Conservation (phyloP, 2,329 filamentous ascomycete species). For the Aspergillus caelatus region DNA sequence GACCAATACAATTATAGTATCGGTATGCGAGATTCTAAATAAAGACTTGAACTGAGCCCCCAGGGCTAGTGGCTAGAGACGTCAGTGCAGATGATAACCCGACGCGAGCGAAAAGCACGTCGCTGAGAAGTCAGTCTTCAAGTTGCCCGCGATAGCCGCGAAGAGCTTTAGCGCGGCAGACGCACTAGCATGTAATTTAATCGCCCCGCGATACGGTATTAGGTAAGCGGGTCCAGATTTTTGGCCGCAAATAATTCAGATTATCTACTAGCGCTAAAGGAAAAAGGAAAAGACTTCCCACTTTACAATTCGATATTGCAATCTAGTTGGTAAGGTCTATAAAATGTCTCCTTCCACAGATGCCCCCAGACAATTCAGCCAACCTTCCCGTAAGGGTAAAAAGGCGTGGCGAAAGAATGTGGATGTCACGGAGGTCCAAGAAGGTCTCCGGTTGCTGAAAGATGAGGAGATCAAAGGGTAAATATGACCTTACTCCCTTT, state of each 20-base stretch:
- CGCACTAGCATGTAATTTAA: slow-evolving; percentile 20
- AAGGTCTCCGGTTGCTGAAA: slow-evolving; percentile 80
- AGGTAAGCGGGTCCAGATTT: slow-evolving; percentile 38
- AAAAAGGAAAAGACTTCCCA: slow-evolving; percentile 21
- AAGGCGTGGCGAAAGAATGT: slow-evolving; percentile 99
- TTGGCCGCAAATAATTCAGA: slow-evolving; percentile 26
- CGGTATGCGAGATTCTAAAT: background rate
- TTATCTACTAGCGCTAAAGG: slow-evolving; percentile 21
- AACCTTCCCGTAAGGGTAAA: slow-evolving; percentile 94
- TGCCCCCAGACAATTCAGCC: slow-evolving; percentile 79
- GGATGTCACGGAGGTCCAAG: slow-evolving; percentile 81
- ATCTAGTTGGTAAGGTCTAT: slow-evolving; percentile 13
- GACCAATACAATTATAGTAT: background rate
- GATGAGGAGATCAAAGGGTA: slow-evolving; percentile 91
- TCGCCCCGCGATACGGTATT: slow-evolving; percentile 29
- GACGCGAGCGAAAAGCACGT: slow-evolving; percentile 26
- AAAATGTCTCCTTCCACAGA: slow-evolving; percentile 39
- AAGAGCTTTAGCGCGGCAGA: slow-evolving; percentile 32
- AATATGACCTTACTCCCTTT: slow-evolving; percentile 12
- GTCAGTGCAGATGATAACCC: slow-evolving; percentile 18
- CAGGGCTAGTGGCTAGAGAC: slow-evolving; percentile 19
- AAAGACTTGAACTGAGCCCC: slow-evolving; percentile 1
- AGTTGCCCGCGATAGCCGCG: slow-evolving; percentile 20
- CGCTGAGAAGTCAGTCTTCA: slow-evolving; percentile 8
- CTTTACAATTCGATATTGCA: slow-evolving; percentile 8